A percentile compares a stretch with the other conserved stretches of the same genome.
phyloP scores from a whole-genome alignment of 257 asterid species.

The Penstemon barbatus region DNA sequence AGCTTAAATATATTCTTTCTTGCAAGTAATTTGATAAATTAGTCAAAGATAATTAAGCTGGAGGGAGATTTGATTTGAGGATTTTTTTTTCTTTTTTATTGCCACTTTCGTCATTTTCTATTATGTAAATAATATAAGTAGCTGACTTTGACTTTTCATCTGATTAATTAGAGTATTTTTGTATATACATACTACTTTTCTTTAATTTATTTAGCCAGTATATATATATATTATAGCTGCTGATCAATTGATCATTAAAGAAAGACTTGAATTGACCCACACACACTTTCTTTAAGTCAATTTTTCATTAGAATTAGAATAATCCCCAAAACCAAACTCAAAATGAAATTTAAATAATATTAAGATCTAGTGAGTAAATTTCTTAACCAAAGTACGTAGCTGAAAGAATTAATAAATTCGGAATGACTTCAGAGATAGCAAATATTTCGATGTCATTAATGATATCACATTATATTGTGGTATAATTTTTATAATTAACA shows the following conservation, averaged over 20 bases:
- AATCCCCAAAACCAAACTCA: conserved; percentile 5
- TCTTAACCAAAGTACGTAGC: conserved; percentile 17
- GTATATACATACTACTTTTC: no score
- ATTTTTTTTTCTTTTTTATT: no score
- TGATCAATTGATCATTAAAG: not conserved
- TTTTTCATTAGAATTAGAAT: conserved; percentile 2
- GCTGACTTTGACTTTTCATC: no score
- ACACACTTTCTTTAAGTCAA: conserved; percentile 12
- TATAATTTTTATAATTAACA: not conserved
- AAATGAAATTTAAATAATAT: not conserved
- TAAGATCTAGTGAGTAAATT: not conserved
- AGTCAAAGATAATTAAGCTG: no score
- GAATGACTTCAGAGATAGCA: conserved; percentile 15
- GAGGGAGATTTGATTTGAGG: no score
- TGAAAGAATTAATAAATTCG: not conserved
- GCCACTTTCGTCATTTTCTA: no score
- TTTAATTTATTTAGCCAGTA: no score
- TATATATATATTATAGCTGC: no score
- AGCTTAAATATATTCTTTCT: no score
- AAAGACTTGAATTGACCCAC: conserved; percentile 24
- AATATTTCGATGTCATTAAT: conserved; percentile 13
- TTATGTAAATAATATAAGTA: no score
- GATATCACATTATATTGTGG: not conserved
- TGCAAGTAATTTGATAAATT: no score
- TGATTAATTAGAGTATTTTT: no score